Evolutionary conservation across 768 basidiomycete species (phyloP).

Genomic region (Cantharellus anzutake): DNA sequence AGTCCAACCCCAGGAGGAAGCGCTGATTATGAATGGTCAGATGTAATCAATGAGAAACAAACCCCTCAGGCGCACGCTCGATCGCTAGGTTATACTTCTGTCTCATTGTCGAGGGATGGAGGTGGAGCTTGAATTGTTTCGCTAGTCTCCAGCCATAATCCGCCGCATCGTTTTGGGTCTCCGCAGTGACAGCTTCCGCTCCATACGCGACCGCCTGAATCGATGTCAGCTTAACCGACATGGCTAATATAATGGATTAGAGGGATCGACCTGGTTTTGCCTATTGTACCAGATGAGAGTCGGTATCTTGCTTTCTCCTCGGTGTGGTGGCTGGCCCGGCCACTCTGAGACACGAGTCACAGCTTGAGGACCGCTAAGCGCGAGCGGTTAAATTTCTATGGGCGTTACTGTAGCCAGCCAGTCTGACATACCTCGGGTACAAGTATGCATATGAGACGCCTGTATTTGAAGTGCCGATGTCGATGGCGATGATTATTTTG

Average conservation of each 20-base stretch:
- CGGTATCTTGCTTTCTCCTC: background rate
- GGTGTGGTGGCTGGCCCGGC: background rate
- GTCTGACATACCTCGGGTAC: background rate
- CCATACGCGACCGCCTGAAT: background rate
- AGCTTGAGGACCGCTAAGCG: background rate
- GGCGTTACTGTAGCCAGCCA: background rate
- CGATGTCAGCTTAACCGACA: background rate
- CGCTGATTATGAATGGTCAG: background rate
- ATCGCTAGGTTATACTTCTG: background rate
- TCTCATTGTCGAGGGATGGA: background rate
- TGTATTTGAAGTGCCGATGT: background rate
- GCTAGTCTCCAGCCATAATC: background rate
- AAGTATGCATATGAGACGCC: background rate
- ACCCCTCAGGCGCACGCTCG: too few relatives aligned
- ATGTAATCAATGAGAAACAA: background rate
- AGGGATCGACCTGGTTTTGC: background rate
- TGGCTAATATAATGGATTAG: background rate
- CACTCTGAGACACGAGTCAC: background rate
- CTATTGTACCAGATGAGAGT: background rate
- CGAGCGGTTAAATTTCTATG: background rate
- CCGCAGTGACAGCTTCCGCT: background rate
- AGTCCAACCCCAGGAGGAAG: slow-evolving; percentile 12
- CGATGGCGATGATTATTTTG: background rate
- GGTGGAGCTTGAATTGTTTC: slow-evolving; percentile 1
- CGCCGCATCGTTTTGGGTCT: background rate